These are phyloP conservation scores for Yamadazyma triangularis DNA, from an alignment of 1,139 yeast species.

Conservation along the genomic window DNA sequence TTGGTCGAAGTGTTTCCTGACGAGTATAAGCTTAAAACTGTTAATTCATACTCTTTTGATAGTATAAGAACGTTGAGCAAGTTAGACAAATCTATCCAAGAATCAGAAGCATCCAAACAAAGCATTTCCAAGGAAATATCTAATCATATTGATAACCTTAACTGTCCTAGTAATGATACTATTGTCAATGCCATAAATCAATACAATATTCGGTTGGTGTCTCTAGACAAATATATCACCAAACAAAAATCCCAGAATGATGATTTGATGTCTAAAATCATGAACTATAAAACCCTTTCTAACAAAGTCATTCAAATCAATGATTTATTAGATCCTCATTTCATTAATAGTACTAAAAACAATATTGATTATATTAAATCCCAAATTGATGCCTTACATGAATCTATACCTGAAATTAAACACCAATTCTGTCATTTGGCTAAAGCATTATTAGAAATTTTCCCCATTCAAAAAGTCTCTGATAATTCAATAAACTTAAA, in stretches of 20 bases:
- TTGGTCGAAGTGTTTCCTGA: not conserved
- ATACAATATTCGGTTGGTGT: conserved; percentile 8
- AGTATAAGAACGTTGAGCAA: conserved; percentile 29
- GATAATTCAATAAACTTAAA: conserved; percentile 21
- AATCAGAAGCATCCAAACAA: conserved; percentile 19
- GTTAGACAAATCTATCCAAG: conserved; percentile 27
- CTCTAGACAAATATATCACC: conserved; percentile 15
- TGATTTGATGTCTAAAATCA: conserved; percentile 20
- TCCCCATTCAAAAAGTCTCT: conserved; percentile 22
- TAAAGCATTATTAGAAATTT: conserved; percentile 18
- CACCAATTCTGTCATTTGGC: conserved; percentile 15
- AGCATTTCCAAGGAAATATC: conserved; percentile 15
- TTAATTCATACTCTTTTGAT: conserved; percentile 31
- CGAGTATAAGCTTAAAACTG: conserved; percentile 4
- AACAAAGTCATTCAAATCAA: conserved; percentile 17
- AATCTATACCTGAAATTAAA: conserved; percentile 22
- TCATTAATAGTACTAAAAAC: conserved; percentile 14
- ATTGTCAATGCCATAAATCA: conserved; percentile 9
- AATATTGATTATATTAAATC: conserved; percentile 25
- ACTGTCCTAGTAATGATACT: conserved; percentile 10
- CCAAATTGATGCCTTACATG: conserved; percentile 26
- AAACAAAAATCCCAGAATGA: conserved; percentile 25
- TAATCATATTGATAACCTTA: conserved; percentile 10
- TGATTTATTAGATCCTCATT: conserved; percentile 15
- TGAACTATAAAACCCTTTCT: conserved; percentile 20